Base-by-base conservation (phyloP, 352 stramenopile genomes). In the Albugo candida region DNA sequence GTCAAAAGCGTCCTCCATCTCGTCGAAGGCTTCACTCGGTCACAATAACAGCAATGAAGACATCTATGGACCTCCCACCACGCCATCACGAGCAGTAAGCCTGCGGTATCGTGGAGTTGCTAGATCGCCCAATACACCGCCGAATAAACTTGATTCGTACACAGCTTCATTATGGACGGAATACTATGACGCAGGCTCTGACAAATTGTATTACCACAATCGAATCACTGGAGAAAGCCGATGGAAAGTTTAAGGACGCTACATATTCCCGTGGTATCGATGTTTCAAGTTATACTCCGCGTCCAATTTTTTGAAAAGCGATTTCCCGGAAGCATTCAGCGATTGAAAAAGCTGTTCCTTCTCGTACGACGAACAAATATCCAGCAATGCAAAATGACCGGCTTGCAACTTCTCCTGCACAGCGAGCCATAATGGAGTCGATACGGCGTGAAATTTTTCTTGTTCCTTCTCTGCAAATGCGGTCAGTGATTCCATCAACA, bases 271-370 rank as follows among this genome's bases (percentile, higher is more conserved):
- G 13, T 63, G 75, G 56, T 84, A 92, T 42, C 77, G 73, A 65
- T 92, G 66, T 17, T 70, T 84, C 49, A 85, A 70, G 56, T 88
- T 92, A 70, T 85, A 92, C 51, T 59, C 83, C 13, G 60, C 80
- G 53, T 92, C 78, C 47, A 92, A 60, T 31, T 64, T 74, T 63
- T 88, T 88, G 54, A 92, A 72, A 50, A 92, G 53, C 45, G 75
- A 82, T 55, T 88, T 92, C 60, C 75, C 78, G 1, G 73, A 77
- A 13, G 75, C 65, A 51, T 92, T 76, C 14, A 92, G 64, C 21
- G 73, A 70, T 11, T 67, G 71, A 50, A 81, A 92, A 6, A 92
- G 65, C 48, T 92, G 78, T 27, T 92, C 78, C 53, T 88, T 88
- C 41, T 92, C 78, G 55, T 71, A 83, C 36, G 62, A 53, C 16